Evolutionary conservation across 495 filamentous ascomycete species (phyloP).

Genomic region (Penicillium simplicissimum): DNA sequence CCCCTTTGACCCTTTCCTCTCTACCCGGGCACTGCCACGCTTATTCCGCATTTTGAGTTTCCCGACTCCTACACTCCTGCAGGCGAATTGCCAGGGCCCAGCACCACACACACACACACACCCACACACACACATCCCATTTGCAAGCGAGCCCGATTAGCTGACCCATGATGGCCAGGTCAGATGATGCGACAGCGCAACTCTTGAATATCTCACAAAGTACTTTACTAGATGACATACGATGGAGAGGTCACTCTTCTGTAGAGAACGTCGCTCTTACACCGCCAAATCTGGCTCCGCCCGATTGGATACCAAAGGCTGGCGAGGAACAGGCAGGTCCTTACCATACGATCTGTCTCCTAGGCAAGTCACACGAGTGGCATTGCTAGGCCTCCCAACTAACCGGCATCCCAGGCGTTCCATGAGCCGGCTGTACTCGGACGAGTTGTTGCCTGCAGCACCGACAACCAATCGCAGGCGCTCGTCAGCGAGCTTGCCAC

Average conservation of each 20-base stretch:
- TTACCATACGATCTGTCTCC: constrained; percentile 9
- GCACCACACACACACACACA: not conserved
- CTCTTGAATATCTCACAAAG: not conserved
- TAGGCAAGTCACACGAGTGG: constrained; percentile 13
- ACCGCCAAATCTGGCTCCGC: constrained; percentile 1
- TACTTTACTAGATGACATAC: not conserved
- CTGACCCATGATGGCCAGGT: not conserved
- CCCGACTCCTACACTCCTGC: not conserved
- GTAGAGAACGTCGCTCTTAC: constrained; percentile 1
- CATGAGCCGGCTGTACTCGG: constrained; percentile 20
- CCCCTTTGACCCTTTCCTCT: not conserved
- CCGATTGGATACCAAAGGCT: constrained; percentile 9
- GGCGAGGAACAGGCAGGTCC: constrained; percentile 5
- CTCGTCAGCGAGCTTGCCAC: constrained; percentile 26
- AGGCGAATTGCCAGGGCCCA: not conserved
- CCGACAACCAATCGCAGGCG: constrained; percentile 27
- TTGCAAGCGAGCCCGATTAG: not conserved
- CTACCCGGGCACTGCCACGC: constrained; percentile 1
- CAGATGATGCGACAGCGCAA: constrained; percentile 9
- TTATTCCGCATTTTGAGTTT: constrained; percentile 1
- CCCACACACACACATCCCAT: not conserved
- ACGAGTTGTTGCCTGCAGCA: constrained; percentile 19
- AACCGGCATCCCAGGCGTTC: constrained; percentile 9
- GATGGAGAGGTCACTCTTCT: constrained; percentile 12
- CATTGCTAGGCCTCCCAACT: constrained; percentile 9